A percentile compares a stretch with the other conserved stretches of the same genome.
Conservation (phyloP, 2,329 filamentous ascomycete species). For the Ophidiomyces ophidiicola region DNA sequence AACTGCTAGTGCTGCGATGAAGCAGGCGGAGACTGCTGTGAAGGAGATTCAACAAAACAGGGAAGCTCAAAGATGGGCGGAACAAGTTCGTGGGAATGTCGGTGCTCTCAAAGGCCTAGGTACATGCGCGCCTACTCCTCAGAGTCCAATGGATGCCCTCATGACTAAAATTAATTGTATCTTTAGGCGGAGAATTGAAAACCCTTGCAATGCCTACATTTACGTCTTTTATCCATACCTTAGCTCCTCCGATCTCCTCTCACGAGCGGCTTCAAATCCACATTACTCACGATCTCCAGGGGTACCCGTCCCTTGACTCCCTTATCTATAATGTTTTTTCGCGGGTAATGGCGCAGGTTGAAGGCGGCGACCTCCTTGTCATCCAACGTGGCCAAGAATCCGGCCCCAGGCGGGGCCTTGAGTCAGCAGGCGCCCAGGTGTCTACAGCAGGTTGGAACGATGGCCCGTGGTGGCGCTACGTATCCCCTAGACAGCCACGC, state of each 20-base stretch:
- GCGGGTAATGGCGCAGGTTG: constrained; percentile 96
- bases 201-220: constrained; percentile 86
- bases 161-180: background rate
- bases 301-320: constrained; percentile 88
- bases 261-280: constrained; percentile 96
- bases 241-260: constrained; percentile 90
- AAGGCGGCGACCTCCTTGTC: constrained; percentile 88
- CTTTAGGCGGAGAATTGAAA: constrained; percentile 68
- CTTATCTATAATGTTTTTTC: constrained; percentile 85
- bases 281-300: constrained; percentile 88
- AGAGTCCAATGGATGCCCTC: background rate
- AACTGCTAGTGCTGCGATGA: constrained; percentile 60
- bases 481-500: constrained; percentile 49
- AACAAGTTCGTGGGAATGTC: constrained; percentile 84
- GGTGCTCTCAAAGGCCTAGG: constrained; percentile 63
- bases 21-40: constrained; percentile 83
- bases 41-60: constrained; percentile 95
- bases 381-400: constrained; percentile 87
- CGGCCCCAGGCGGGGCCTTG: constrained; percentile 49
- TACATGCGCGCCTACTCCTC: constrained; percentile 33
- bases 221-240: constrained; percentile 83
- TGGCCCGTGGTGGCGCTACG: constrained; percentile 81
- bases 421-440: constrained; percentile 17
- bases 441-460: constrained; percentile 58
- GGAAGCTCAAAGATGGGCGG: constrained; percentile 90